Conservation (phyloP, 2,329 filamentous ascomycete genomes). For the Nectriaceae sp. region DNA sequence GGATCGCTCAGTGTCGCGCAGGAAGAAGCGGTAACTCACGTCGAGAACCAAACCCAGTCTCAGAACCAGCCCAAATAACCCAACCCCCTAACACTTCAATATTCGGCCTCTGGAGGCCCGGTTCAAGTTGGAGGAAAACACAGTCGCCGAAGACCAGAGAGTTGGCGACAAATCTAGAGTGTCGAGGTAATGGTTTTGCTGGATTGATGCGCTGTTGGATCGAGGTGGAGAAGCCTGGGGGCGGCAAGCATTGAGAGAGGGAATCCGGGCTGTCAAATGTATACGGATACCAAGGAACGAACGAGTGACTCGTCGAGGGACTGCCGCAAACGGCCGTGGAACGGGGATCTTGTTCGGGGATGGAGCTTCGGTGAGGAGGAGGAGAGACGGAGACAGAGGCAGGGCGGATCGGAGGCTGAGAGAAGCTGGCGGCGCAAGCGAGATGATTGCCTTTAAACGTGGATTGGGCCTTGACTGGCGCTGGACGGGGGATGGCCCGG, state of each 20-base stretch:
- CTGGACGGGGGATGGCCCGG: slow-evolving; percentile 33
- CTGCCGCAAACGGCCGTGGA: slow-evolving; percentile 5
- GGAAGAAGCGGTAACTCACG: slow-evolving; percentile 26
- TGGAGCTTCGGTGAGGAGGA: slow-evolving; percentile 32
- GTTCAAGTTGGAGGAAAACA: slow-evolving; percentile 16
- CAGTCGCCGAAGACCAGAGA: slow-evolving; percentile 14
- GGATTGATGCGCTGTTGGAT: slow-evolving; percentile 24
- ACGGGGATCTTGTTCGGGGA: slow-evolving; percentile 25
- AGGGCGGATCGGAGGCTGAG: slow-evolving; percentile 48
- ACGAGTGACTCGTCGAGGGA: slow-evolving; percentile 6
- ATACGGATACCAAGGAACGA: slow-evolving; percentile 9
- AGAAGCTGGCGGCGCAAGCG: slow-evolving; percentile 51
- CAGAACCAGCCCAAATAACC: slow-evolving; percentile 23
- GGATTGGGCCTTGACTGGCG: slow-evolving; percentile 38
- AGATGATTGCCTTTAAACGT: slow-evolving; percentile 52
- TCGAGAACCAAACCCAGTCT: slow-evolving; percentile 19
- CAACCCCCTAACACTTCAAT: slow-evolving; percentile 28
- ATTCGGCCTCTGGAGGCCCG: slow-evolving; percentile 28
- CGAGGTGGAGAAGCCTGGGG: slow-evolving; percentile 20
- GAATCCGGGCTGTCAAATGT: slow-evolving; percentile 7
- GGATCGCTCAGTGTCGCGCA: slow-evolving; percentile 12
- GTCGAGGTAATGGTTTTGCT: slow-evolving; percentile 17
- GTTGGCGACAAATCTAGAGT: slow-evolving; percentile 12
- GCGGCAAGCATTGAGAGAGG: slow-evolving; percentile 13
- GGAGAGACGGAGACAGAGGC: slow-evolving; percentile 28